Conservation (phyloP, 83 land plant species). For the Picea mariana region DNA sequence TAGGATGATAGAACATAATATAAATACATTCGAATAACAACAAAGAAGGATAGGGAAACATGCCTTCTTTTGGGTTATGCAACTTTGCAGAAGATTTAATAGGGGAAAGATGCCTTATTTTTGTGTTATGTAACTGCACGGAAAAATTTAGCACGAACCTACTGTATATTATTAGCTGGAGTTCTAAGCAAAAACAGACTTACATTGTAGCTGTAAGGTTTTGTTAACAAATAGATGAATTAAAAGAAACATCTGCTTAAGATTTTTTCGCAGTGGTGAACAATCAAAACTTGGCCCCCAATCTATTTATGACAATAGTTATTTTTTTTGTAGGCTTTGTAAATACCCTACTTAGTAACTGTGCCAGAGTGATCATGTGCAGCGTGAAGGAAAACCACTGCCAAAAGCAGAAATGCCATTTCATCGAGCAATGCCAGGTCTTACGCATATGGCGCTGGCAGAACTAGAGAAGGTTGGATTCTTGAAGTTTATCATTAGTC, state of each 20-base stretch:
- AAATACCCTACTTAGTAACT: neutral
- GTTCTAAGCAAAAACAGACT: too few species aligned
- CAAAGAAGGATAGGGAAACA: constrained; percentile 1
- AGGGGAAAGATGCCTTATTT: neutral
- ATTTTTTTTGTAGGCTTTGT: neutral
- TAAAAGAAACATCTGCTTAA: neutral
- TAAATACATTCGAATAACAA: neutral
- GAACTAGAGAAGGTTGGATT: constrained; percentile 79
- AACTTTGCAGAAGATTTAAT: neutral
- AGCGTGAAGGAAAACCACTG: constrained; percentile 87
- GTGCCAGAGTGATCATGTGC: constrained; percentile 18
- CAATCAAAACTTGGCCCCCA: neutral
- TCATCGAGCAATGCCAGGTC: constrained; percentile 91
- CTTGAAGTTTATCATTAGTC: constrained; percentile 91
- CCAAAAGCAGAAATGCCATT: constrained; percentile 94
- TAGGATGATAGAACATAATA: neutral
- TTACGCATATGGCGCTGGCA: constrained; percentile 97
- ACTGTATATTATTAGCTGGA: neutral
- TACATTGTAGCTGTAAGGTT: neutral
- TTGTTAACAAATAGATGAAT: neutral
- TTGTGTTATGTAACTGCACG: too few species aligned
- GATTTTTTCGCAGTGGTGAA: too few species aligned
- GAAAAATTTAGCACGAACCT: neutral
- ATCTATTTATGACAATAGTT: neutral
- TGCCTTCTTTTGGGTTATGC: constrained; percentile 10